Conservation (phyloP, 202 grass and related monocot genomes). For the Setaria viridis region DNA sequence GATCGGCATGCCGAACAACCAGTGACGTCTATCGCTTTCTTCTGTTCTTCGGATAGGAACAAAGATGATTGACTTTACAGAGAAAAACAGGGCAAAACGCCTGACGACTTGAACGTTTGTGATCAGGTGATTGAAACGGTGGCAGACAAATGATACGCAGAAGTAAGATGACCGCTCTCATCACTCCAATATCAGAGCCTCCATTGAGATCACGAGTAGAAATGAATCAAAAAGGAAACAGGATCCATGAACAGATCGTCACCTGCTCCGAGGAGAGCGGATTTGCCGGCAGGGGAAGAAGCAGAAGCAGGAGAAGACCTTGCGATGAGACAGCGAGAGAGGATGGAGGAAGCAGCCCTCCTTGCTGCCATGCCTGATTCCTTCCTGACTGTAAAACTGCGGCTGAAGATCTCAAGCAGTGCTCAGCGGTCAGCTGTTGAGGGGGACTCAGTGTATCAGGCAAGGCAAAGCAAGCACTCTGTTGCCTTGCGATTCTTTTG, state of each 20-base stretch:
- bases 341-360: constrained; percentile 63
- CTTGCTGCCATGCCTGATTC: constrained; percentile 57
- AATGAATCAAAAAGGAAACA: neutral
- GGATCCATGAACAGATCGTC: neutral
- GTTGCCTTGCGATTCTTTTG: constrained; percentile 30
- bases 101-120: neutral
- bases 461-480: neutral
- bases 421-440: neutral
- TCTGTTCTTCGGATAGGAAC: neutral
- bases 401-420: constrained; percentile 15
- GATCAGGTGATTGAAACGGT: neutral
- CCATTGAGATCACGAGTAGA: neutral
- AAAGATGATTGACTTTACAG: neutral
- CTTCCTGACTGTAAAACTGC: neutral
- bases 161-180: neutral
- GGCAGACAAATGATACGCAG: neutral
- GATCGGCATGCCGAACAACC: constrained; percentile 4
- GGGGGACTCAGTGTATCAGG: neutral
- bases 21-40: neutral
- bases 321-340: constrained; percentile 43
- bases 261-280: constrained; percentile 38
- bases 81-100: neutral
- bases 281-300: neutral
- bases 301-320: constrained; percentile 5
- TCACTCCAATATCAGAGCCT: neutral